Base-by-base conservation (phyloP, 768 basidiomycete genomes). In the Hydnomerulius pinastri region DNA sequence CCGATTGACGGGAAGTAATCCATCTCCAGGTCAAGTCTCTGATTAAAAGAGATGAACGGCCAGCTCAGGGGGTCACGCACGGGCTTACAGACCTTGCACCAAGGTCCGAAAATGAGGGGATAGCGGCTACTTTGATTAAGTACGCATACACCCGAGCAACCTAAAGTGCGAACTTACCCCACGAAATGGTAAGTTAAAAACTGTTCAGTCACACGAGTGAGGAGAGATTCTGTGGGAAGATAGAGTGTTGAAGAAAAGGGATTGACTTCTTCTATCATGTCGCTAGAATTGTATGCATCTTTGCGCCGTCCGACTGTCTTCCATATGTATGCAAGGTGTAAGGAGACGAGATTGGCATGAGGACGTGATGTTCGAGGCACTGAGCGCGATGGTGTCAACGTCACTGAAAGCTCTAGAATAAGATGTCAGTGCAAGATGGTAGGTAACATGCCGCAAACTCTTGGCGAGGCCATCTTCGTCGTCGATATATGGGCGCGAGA, bases 31-130 rank as follows among this genome's bases (percentile, higher is more conserved):
- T 81, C 78, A 28, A 86, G 72, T 72, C 80, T 81, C 86, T 89
- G 60, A 41, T 29, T n/a, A 24, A 36, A 49, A 25, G n/a, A 29
- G 23, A 15, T 42, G 15, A 28, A 33, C 46, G 18, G 47, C 36
- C 23, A 38, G 43, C 23, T 33, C 42, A 51, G 40, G 45, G n/a
- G 24, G 25, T 30, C 42, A 39, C 38, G 50, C 46, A 46, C 50
- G 53, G 40, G 48, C 37, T 45, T 35, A 63, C 66, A 47, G 71
- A 85, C 88, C 73, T 77, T 76, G 61, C 76, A 73, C 82, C 83
- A 83, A 23, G 74, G 66, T 2, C 90, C 90, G 63, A 91, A 92
- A 48, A 90, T 79, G 32, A 89, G 72, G 18, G 90, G 90, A 69
- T 90, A 90, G 3, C 83, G 82, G 59, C 90, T 91, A 57, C 27